Percentiles rank a stretch among this genome's conserved stretches.
These are phyloP conservation scores for Acanthamoeba culbertsoni DNA, from an alignment of 208 protist genomes.

Conservation along the genomic window DNA sequence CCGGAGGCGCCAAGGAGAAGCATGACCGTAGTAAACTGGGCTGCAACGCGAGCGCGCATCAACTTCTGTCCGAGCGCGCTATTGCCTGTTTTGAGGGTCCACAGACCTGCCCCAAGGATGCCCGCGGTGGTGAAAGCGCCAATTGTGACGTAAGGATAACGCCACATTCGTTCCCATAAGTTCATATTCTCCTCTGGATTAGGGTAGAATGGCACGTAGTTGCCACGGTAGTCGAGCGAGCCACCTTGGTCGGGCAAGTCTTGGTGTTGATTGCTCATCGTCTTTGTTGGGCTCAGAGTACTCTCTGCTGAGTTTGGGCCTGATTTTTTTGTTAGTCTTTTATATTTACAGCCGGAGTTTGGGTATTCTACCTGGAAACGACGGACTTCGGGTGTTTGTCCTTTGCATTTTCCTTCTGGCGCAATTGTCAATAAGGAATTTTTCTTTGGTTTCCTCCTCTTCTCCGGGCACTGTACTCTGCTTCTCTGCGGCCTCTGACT, in stretches of 20 bases:
- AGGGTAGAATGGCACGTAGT: constrained; percentile 18
- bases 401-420: no score
- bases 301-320: background rate
- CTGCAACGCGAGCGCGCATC: background rate
- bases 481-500: no score
- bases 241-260: background rate
- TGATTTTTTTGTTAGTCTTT: no score
- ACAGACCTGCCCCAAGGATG: background rate
- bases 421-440: no score
- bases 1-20: background rate
- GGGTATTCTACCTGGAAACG: no score
- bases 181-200: background rate
- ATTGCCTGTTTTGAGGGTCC: constrained; percentile 10
- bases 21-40: background rate
- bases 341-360: no score
- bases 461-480: no score
- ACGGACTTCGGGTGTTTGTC: no score
- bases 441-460: no score
- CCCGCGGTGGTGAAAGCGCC: background rate
- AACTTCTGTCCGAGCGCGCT: constrained; percentile 4
- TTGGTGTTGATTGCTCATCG: background rate
- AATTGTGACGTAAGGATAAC: background rate
- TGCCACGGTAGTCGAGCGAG: background rate
- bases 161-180: background rate
- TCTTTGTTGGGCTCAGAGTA: background rate